A percentile compares a stretch with the other conserved stretches of the same genome.
Evolutionary conservation across 306 rosid genomes (phyloP).

Genomic region (Glycine tomentella): DNA sequence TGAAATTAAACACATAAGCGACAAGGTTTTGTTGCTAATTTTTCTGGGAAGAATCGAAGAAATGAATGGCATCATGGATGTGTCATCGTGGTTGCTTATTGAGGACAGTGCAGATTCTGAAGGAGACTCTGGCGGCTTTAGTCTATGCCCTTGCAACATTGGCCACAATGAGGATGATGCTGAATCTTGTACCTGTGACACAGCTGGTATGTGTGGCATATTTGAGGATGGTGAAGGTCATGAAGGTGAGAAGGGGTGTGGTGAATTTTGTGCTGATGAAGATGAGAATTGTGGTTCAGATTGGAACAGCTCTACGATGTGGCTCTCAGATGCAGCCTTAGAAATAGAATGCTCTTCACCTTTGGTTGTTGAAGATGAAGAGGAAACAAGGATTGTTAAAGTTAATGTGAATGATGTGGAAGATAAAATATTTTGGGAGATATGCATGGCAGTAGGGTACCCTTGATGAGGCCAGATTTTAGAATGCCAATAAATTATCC

Average conservation of each 20-base stretch:
- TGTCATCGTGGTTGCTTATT: slow-evolving; percentile 53
- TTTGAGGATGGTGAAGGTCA: slow-evolving; percentile 31
- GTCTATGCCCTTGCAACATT: slow-evolving; percentile 25
- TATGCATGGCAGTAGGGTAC: slow-evolving; percentile 63
- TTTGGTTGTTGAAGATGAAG: slow-evolving; percentile 40
- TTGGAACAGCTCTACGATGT: slow-evolving; percentile 34
- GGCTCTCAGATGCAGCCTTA: slow-evolving; percentile 28
- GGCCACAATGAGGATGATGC: slow-evolving; percentile 54
- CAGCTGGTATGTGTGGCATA: slow-evolving; percentile 14
- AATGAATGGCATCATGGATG: slow-evolving; percentile 51
- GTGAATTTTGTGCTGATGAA: slow-evolving; percentile 26
- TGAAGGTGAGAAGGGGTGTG: slow-evolving; percentile 35
- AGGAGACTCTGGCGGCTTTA: slow-evolving; percentile 45
- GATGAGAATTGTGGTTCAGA: slow-evolving; percentile 6
- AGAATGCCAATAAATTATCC: neutral
- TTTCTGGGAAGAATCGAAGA: neutral
- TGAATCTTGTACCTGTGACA: slow-evolving; percentile 56
- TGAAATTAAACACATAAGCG: neutral
- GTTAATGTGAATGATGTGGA: slow-evolving; percentile 50
- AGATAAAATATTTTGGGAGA: slow-evolving; percentile 69
- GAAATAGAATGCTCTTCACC: slow-evolving; percentile 39
- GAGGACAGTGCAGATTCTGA: slow-evolving; percentile 70
- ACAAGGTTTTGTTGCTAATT: slow-evolving; percentile 9
- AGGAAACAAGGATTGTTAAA: slow-evolving; percentile 37
- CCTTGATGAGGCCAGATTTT: slow-evolving; percentile 42